Evolutionary conservation across 441 rosid genomes (phyloP), one percentile per base, ranked within the genome.

Genomic region (Aquilaria agallochum): DNA sequence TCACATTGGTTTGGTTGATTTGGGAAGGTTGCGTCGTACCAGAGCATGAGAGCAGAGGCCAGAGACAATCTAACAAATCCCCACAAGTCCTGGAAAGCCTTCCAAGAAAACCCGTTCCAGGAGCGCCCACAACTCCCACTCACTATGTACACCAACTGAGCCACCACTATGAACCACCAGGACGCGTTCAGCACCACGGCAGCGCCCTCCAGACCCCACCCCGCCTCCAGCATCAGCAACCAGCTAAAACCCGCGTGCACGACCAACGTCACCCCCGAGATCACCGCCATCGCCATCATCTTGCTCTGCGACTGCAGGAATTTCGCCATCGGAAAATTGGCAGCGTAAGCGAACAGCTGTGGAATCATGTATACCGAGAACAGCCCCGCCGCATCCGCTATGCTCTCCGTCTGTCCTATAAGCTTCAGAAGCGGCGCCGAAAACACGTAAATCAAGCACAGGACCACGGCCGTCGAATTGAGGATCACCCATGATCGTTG

Each of bases 1-100:
- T 20, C 20, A 20, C 20, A 1, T 20, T 20, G 20, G 20, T 20
- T 20, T 20, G 20, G 20, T 20, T 20, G 20, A 20, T 20, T 20
- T 34, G 40, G 6, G 40, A 1, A 34, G 40, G 40, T 0, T 3
- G 40, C 5, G 4, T 3, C 5, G 76, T 14, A 85, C 90, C 91
- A 85, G 27, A 83, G 80, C 91, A 85, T 83, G 0, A 77, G 77
- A 4, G 88, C 86, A 0, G 91, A 85, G 2, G 91, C 84, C 0
- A 82, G 67, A 11, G 91, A 82, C 15, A 83, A 48, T 63, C 64
- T 60, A 5, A 77, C 83, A 70, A 85, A 85, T 2, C 79, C 73
- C 84, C 84, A 80, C 0, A 85, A 68, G 64, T 74, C 75, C 11
- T 75, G 74, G 62, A 85, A 85, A 0, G 91, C 88, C 65, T 74